phyloP scores from a whole-genome alignment of 2,329 filamentous ascomycete species.

The Colletotrichum theobromicola region DNA sequence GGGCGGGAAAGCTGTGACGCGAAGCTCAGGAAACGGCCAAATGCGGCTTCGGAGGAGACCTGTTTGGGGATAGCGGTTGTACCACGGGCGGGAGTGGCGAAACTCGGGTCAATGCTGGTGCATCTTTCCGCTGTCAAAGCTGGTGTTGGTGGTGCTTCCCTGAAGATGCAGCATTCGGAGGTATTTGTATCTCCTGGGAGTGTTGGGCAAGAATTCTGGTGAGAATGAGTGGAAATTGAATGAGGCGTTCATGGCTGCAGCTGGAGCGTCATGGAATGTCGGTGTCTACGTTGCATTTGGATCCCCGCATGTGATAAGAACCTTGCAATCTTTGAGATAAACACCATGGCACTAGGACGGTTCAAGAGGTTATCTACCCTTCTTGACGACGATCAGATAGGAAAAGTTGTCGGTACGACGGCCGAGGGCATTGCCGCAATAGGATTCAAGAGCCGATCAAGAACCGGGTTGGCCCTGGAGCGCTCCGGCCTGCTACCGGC shows the following conservation, averaged over 20 bases:
- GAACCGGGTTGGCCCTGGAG: background rate
- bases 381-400: background rate
- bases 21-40: background rate
- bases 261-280: background rate
- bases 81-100: background rate
- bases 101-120: background rate
- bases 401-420: background rate
- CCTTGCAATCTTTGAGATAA: background rate
- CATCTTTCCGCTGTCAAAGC: background rate
- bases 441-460: background rate
- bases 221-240: background rate
- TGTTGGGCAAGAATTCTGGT: background rate
- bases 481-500: background rate
- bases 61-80: background rate
- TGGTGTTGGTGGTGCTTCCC: background rate
- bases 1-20: background rate
- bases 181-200: background rate
- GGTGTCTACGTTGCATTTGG: background rate
- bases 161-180: background rate
- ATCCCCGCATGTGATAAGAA: background rate
- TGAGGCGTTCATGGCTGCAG: background rate
- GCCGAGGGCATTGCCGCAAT: background rate
- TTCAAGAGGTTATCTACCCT: background rate
- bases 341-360: too few relatives aligned
- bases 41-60: background rate